phyloP scores from a whole-genome alignment of 768 basidiomycete genomes.

The Neoboletus magnificus region DNA sequence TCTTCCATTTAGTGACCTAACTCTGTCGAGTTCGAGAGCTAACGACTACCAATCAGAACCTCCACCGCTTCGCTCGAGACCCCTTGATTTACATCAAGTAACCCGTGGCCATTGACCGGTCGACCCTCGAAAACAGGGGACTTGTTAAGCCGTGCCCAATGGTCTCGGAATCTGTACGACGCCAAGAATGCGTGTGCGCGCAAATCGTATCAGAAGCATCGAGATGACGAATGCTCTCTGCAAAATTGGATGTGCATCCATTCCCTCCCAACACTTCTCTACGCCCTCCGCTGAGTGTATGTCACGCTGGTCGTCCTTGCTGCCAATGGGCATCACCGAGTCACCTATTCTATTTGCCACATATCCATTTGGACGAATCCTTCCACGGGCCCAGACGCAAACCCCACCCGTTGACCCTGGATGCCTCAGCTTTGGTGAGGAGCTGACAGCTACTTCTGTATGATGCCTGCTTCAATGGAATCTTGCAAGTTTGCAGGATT shows the following conservation, averaged over 20 bases:
- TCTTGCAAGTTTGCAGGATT: neutral
- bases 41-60: constrained; percentile 2
- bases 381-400: constrained; percentile 7
- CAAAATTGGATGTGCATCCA: constrained; percentile 24
- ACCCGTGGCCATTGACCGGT: constrained; percentile 1
- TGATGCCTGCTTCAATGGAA: neutral
- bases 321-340: constrained; percentile 9
- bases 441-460: neutral
- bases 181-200: neutral
- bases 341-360: constrained; percentile 1
- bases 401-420: constrained; percentile 4
- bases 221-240: constrained; percentile 10
- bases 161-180: constrained; percentile 14
- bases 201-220: constrained; percentile 25
- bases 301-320: constrained; percentile 5
- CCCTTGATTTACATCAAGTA: constrained; percentile 18
- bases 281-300: constrained; percentile 19
- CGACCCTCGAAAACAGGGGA: constrained; percentile 21
- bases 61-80: constrained; percentile 11
- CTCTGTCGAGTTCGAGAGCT: constrained; percentile 19
- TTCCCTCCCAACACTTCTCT: constrained; percentile 27
- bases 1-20: constrained; percentile 31
- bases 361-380: constrained; percentile 5
- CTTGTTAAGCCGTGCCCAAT: neutral
- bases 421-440: neutral